These are phyloP conservation scores for Cercospora sp. DNA, from an alignment of 2,329 filamentous ascomycete species.

Conservation along the genomic window DNA sequence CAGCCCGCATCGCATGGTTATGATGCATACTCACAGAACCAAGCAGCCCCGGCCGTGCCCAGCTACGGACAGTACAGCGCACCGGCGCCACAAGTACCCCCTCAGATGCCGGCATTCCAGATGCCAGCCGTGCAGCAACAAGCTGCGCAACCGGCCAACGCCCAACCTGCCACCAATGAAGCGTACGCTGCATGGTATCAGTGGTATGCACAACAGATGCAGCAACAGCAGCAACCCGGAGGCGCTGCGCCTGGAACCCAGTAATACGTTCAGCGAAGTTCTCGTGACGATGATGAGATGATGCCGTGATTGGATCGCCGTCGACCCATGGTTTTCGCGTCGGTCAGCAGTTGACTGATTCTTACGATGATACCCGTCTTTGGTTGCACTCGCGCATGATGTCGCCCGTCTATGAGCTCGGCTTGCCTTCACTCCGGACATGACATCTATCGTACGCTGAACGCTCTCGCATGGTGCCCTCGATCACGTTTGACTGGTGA, in stretches of 20 bases:
- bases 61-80: conserved; percentile 35
- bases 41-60: conserved; percentile 39
- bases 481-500: conserved; percentile 13
- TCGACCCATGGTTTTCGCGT: conserved; percentile 6
- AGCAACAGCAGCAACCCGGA: conserved; percentile 34
- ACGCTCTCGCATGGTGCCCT: conserved; percentile 13
- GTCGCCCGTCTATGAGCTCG: conserved; percentile 17
- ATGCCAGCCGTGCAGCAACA: conserved; percentile 34
- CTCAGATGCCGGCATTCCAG: conserved; percentile 37
- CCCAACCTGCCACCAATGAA: conserved; percentile 24
- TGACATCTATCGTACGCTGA: conserved; percentile 17
- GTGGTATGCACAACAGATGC: conserved; percentile 22
- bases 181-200: conserved; percentile 29
- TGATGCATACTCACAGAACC: conserved; percentile 51
- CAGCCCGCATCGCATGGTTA: conserved; percentile 39
- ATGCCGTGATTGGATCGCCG: conserved; percentile 17
- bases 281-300: conserved; percentile 30
- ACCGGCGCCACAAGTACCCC: conserved; percentile 31
- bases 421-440: conserved; percentile 15
- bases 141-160: conserved; percentile 22
- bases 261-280: conserved; percentile 30
- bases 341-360: conserved; percentile 17
- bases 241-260: conserved; percentile 39
- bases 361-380: conserved; percentile 23
- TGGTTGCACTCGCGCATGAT: conserved; percentile 22